Evolutionary conservation across 352 stramenopile genomes (phyloP).

Genomic region (Pythium folliculosum): DNA sequence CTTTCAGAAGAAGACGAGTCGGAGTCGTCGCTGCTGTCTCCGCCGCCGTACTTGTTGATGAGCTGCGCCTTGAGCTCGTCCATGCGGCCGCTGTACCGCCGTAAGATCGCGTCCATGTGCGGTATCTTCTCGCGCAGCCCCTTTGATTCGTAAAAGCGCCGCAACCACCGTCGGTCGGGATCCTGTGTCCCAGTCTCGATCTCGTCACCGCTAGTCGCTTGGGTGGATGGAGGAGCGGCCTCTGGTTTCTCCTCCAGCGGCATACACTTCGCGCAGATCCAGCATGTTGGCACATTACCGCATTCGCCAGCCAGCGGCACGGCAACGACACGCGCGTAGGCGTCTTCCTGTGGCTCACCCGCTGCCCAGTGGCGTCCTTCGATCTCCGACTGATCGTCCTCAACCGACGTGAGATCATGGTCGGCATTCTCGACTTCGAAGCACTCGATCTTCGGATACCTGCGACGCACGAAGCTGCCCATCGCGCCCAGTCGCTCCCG

Average conservation of each 20-base stretch:
- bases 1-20: slow-evolving; percentile 25
- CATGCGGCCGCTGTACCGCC: slow-evolving; percentile 53
- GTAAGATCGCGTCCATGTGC: slow-evolving; percentile 60
- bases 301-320: background rate
- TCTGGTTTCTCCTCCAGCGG: slow-evolving; percentile 9
- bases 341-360: slow-evolving; percentile 7
- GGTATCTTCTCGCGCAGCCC: slow-evolving; percentile 41
- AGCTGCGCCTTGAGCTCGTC: slow-evolving; percentile 61
- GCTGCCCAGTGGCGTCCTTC: background rate
- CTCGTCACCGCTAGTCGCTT: slow-evolving; percentile 27
- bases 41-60: slow-evolving; percentile 46
- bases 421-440: slow-evolving; percentile 31
- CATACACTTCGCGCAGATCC: slow-evolving; percentile 22
- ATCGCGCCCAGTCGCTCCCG: slow-evolving; percentile 47
- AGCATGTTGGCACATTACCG: background rate
- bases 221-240: background rate
- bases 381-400: slow-evolving; percentile 23
- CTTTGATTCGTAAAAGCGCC: slow-evolving; percentile 51
- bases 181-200: slow-evolving; percentile 15
- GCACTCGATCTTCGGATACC: slow-evolving; percentile 63
- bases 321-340: slow-evolving; percentile 15
- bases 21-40: background rate
- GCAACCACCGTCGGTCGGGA: slow-evolving; percentile 44
- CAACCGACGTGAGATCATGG: too few relatives aligned
- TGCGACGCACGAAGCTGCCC: slow-evolving; percentile 67